phyloP scores from a whole-genome alignment of 2,329 filamentous ascomycete species.

The Colletotrichum magnum region DNA sequence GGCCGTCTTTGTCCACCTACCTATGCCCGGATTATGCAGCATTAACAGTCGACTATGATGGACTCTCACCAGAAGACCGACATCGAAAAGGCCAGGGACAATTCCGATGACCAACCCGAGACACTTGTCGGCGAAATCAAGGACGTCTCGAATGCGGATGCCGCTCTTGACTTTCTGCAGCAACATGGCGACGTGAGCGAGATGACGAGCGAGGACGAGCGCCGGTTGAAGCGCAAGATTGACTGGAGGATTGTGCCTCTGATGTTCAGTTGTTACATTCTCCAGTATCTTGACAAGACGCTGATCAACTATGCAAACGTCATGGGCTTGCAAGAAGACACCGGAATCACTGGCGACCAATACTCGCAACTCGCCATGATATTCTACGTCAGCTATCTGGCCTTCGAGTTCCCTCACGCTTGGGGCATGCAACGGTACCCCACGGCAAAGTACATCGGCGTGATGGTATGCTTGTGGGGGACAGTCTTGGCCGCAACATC shows the following conservation, averaged over 20 bases:
- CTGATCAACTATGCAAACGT: conserved; percentile 63
- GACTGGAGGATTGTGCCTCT: conserved; percentile 42
- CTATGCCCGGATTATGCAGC: neutral
- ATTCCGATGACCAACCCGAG: conserved; percentile 8
- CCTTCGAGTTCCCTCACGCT: conserved; percentile 71
- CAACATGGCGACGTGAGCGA: conserved; percentile 6
- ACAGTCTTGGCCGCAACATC: conserved; percentile 53
- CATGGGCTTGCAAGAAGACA: conserved; percentile 66
- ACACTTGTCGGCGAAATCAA: conserved; percentile 27
- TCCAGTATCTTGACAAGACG: conserved; percentile 37
- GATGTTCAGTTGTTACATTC: conserved; percentile 40
- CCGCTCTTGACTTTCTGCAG: conserved; percentile 17
- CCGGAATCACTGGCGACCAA: conserved; percentile 65
- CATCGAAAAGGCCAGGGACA: conserved; percentile 11
- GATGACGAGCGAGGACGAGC: conserved; percentile 24
- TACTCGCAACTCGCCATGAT: conserved; percentile 72
- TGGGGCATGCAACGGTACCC: conserved; percentile 65
- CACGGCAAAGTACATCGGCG: conserved; percentile 32
- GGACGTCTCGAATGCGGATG: conserved; percentile 27
- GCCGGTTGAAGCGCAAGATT: conserved; percentile 38
- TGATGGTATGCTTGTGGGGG: conserved; percentile 59
- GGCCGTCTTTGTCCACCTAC: no score
- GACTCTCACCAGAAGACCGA: conserved; percentile 3
- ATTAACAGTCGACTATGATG: neutral
- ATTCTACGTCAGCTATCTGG: conserved; percentile 71